A percentile compares a stretch with the other conserved stretches of the same genome.
Evolutionary conservation across 495 filamentous ascomycete species (phyloP).

Genomic region (Penicillium dipodomyicola): DNA sequence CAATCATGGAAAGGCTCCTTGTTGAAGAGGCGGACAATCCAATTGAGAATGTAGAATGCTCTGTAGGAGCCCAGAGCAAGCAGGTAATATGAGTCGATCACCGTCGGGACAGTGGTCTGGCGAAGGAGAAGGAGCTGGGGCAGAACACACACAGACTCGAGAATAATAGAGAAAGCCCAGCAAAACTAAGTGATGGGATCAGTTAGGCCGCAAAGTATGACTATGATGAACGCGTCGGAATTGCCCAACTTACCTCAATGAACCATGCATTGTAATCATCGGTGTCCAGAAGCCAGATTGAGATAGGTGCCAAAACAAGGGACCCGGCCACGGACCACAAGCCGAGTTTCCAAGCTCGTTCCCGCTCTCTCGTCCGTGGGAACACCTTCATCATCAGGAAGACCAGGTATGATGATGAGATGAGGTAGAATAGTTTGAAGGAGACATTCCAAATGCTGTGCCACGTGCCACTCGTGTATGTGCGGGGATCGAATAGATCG

Average conservation of each 20-base stretch:
- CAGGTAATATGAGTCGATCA: slow-evolving; percentile 94
- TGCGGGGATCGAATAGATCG: slow-evolving; percentile 61
- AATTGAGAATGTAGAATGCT: slow-evolving; percentile 86
- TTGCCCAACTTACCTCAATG: slow-evolving; percentile 50
- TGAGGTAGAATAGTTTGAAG: slow-evolving; percentile 82
- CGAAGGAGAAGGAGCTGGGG: slow-evolving; percentile 89
- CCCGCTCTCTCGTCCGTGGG: slow-evolving; percentile 82
- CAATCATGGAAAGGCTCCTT: slow-evolving; percentile 61
- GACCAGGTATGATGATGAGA: slow-evolving; percentile 83
- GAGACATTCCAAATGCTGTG: slow-evolving; percentile 52
- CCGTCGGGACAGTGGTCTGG: slow-evolving; percentile 91
- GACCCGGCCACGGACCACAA: slow-evolving; percentile 59
- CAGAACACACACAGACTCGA: slow-evolving; percentile 87
- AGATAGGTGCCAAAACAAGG: slow-evolving; percentile 60
- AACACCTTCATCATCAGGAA: slow-evolving; percentile 82
- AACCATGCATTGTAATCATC: slow-evolving; percentile 43
- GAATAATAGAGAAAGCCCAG: slow-evolving; percentile 84
- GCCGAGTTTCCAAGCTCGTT: slow-evolving; percentile 87
- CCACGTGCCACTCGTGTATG: slow-evolving; percentile 17
- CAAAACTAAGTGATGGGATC: slow-evolving; percentile 50
- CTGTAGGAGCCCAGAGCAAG: slow-evolving; percentile 86
- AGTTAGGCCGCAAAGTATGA: background rate
- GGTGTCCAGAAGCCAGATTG: slow-evolving; percentile 59
- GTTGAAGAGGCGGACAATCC: slow-evolving; percentile 68
- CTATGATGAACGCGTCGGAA: background rate